These are phyloP conservation scores for Globisporangium camurandrum DNA, from an alignment of 352 stramenopile genomes.

Conservation along the genomic window DNA sequence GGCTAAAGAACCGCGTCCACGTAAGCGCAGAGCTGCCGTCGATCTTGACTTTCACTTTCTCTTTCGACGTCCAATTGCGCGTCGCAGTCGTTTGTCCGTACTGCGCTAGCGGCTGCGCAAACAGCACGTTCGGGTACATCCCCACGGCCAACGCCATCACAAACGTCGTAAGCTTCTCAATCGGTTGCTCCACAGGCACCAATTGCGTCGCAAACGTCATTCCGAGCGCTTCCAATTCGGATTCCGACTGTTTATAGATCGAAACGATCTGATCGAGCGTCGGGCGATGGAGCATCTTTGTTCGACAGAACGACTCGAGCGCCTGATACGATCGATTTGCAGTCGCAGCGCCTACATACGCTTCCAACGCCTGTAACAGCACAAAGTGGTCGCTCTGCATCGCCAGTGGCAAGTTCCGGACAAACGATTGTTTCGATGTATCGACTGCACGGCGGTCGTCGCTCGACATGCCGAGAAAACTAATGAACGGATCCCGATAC, in stretches of 20 bases:
- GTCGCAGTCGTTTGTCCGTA: slow-evolving; percentile 24
- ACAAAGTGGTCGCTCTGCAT: slow-evolving; percentile 72
- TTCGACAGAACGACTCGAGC: slow-evolving; percentile 50
- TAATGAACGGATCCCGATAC: slow-evolving; percentile 73
- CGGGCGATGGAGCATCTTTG: slow-evolving; percentile 52
- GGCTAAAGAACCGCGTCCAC: slow-evolving; percentile 11
- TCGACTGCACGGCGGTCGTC: slow-evolving; percentile 53
- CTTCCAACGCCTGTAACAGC: slow-evolving; percentile 55
- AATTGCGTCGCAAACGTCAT: slow-evolving; percentile 44
- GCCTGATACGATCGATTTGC: slow-evolving; percentile 22
- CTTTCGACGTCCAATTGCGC: slow-evolving; percentile 70
- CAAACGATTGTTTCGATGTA: slow-evolving; percentile 42
- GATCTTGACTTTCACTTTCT: slow-evolving; percentile 77
- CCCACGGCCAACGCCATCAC: slow-evolving; percentile 60
- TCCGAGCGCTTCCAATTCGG: slow-evolving; percentile 48
- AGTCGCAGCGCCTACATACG: slow-evolving; percentile 35
- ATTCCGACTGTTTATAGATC: slow-evolving; percentile 59
- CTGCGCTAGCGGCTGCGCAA: slow-evolving; percentile 23
- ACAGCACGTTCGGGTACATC: slow-evolving; percentile 76
- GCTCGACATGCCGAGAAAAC: slow-evolving; percentile 54
- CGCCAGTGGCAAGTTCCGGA: slow-evolving; percentile 26
- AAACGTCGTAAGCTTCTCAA: slow-evolving; percentile 37
- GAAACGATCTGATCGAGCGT: slow-evolving; percentile 59
- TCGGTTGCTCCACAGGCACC: slow-evolving; percentile 8
- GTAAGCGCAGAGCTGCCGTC: slow-evolving; percentile 47